These are phyloP conservation scores for Pelargonium cotyledonis DNA, from an alignment of 441 rosid genomes.

Conservation along the genomic window DNA sequence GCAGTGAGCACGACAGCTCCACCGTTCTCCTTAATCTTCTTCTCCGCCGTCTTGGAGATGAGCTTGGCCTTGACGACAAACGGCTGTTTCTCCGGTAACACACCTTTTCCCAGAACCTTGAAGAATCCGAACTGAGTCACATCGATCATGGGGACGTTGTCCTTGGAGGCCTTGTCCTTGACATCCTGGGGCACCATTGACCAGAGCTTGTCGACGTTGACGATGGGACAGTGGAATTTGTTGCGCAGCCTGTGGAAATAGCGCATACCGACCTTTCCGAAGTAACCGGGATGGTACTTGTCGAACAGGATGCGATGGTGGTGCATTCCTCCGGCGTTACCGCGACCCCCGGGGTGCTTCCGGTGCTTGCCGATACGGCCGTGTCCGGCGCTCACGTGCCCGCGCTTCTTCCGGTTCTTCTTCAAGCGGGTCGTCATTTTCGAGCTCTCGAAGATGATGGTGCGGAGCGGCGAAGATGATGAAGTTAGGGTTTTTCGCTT, in stretches of 20 bases:
- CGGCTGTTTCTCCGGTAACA: slow-evolving; percentile 59
- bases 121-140: slow-evolving; percentile 76
- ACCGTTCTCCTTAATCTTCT: slow-evolving; percentile 81
- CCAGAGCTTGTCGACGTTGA: slow-evolving; percentile 80
- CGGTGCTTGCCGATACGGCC: slow-evolving; percentile 83
- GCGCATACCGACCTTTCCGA: slow-evolving; percentile 86
- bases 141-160: slow-evolving; percentile 58
- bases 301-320: slow-evolving; percentile 89
- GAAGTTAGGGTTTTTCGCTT: slow-evolving; percentile 21
- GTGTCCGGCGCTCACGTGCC: slow-evolving; percentile 86
- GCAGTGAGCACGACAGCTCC: slow-evolving; percentile 16
- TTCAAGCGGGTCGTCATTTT: slow-evolving; percentile 63
- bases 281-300: slow-evolving; percentile 87
- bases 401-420: slow-evolving; percentile 91
- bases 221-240: slow-evolving; percentile 69
- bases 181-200: slow-evolving; percentile 58
- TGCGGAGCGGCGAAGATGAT: not conserved
- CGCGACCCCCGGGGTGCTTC: slow-evolving; percentile 83
- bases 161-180: slow-evolving; percentile 55
- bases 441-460: not conserved
- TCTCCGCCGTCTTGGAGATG: slow-evolving; percentile 69
- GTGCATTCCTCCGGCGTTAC: slow-evolving; percentile 89
- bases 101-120: slow-evolving; percentile 73
- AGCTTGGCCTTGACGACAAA: slow-evolving; percentile 73
- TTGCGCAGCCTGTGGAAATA: slow-evolving; percentile 81